phyloP scores from a whole-genome alignment of 257 asterid genomes.

The Solanum microdontum region DNA sequence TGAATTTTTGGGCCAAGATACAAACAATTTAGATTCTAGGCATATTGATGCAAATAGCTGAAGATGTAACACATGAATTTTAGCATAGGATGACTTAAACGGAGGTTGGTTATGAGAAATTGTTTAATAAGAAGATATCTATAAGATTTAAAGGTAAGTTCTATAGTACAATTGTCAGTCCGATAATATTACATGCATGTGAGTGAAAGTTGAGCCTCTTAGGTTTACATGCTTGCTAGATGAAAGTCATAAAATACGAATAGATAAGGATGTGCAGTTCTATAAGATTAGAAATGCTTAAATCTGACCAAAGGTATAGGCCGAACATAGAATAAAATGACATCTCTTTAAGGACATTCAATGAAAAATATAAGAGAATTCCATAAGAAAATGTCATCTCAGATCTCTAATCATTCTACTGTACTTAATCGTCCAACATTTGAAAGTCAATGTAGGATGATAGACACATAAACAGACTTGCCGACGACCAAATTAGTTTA shows the following conservation, averaged over 20 bases:
- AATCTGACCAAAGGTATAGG: background rate
- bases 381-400: background rate
- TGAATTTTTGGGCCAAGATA: background rate
- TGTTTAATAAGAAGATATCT: background rate
- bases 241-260: background rate
- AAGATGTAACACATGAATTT: background rate
- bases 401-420: background rate
- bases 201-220: background rate
- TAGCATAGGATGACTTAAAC: background rate
- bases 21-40: background rate
- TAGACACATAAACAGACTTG: background rate
- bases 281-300: no score
- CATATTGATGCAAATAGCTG: background rate
- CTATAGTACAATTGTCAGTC: background rate
- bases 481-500: background rate
- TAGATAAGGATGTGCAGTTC: background rate
- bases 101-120: background rate
- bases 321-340: background rate
- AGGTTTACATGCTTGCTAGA: background rate
- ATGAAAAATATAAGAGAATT: background rate
- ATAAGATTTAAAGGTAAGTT: background rate
- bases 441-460: no score
- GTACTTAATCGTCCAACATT: background rate
- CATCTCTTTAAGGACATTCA: background rate
- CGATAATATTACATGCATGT: background rate